Percentiles rank a stretch among this genome's conserved stretches.
phyloP scores from a whole-genome alignment of 441 rosid genomes.

The Macaranga tanarius region DNA sequence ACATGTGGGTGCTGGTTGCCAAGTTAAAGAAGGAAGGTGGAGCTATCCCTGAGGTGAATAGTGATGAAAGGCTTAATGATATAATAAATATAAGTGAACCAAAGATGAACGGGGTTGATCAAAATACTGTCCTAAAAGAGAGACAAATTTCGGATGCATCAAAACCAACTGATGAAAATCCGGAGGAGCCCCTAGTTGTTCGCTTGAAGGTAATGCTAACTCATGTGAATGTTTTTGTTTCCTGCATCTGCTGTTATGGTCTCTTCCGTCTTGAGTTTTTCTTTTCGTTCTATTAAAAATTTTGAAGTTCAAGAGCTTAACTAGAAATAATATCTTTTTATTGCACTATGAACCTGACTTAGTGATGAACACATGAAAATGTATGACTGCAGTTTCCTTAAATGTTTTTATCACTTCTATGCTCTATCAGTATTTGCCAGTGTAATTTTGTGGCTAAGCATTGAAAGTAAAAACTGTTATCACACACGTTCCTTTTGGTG shows the following conservation, averaged over 20 bases:
- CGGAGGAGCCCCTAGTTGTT: conserved; percentile 84
- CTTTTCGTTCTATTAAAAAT: background rate
- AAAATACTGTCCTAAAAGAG: conserved; percentile 42
- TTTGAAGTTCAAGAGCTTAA: background rate
- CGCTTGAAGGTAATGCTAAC: conserved; percentile 71
- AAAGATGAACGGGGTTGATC: conserved; percentile 41
- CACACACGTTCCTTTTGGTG: background rate
- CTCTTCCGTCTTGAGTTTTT: background rate
- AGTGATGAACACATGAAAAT: background rate
- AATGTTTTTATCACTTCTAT: background rate
- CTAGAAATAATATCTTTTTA: background rate
- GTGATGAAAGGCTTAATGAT: conserved; percentile 38
- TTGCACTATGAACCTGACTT: background rate
- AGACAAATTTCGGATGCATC: conserved; percentile 48
- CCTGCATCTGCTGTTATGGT: background rate
- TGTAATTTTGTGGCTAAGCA: background rate
- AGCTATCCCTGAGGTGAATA: conserved; percentile 44
- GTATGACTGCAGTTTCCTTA: background rate
- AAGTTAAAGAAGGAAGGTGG: conserved; percentile 86
- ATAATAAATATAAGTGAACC: conserved; percentile 32
- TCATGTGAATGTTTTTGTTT: background rate
- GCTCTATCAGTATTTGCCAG: background rate
- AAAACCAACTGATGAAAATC: conserved; percentile 52
- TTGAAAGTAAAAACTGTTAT: background rate
- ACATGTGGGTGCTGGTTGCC: conserved; percentile 99